These are phyloP conservation scores for Cutaneotrichosporon sp. DNA, from an alignment of 1,284 basidiomycete species.

Conservation along the genomic window DNA sequence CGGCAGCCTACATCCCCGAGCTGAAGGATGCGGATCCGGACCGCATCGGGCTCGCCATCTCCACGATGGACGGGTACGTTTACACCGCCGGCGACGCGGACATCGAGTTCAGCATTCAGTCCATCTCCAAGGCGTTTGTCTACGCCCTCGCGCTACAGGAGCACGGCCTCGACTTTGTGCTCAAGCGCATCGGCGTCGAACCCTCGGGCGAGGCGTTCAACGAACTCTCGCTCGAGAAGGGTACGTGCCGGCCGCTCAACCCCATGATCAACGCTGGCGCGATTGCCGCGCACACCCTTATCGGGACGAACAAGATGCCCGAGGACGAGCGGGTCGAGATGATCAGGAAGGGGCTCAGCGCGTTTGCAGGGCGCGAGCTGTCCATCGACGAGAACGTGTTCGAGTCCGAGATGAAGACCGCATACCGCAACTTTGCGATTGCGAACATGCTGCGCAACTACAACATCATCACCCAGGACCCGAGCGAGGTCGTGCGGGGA, in stretches of 20 bases:
- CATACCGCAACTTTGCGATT: constrained; percentile 16
- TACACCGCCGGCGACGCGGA: constrained; percentile 17
- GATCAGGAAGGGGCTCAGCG: constrained; percentile 12
- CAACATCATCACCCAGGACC: constrained; percentile 7
- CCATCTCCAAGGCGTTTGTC: constrained; percentile 22
- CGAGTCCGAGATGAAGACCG: constrained; percentile 10
- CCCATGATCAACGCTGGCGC: constrained; percentile 23
- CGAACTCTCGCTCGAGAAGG: constrained; percentile 16
- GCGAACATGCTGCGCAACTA: constrained; percentile 22
- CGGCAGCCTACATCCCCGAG: constrained; percentile 18
- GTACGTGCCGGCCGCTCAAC: constrained; percentile 16
- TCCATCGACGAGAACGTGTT: constrained; percentile 13
- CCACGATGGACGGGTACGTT: constrained; percentile 17
- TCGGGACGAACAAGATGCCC: constrained; percentile 2
- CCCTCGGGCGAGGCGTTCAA: constrained; percentile 21
- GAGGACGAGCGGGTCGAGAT: constrained; percentile 10
- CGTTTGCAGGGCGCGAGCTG: constrained; percentile 18
- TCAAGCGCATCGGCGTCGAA: constrained; percentile 13
- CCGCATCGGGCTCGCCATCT: constrained; percentile 6
- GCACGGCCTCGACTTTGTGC: constrained; percentile 8
- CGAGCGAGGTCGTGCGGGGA: constrained; percentile 7
- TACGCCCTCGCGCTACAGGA: constrained; percentile 21
- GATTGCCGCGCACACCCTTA: constrained; percentile 12
- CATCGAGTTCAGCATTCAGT: constrained; percentile 18
- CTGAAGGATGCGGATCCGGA: constrained; percentile 12